Evolutionary conservation across 202 grass and related monocot genomes (phyloP), one percentile per base, ranked within the genome.

Genomic region (Eragrostis tef): DNA sequence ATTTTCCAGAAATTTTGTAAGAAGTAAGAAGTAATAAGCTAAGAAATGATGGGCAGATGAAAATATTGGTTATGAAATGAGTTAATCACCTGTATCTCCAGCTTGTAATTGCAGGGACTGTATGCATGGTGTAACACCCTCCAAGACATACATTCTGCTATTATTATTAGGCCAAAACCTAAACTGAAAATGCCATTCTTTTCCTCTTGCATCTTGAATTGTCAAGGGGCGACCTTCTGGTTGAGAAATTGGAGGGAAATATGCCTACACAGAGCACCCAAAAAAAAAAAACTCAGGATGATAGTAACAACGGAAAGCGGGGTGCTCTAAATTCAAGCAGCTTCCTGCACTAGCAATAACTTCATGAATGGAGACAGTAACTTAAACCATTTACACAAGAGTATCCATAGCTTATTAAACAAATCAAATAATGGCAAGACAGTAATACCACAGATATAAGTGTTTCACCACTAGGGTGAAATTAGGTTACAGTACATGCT

Each of bases 181-280:
- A 81, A 99, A 99, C 74, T 99, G 96, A 81, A 99, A 99, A 81
- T 99, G 96, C 96, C 96, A 99, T 85, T 99, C 93, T 84, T 99
- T 99, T 64, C 96, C 96, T 87, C 94, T 93, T 83, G 96, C 85
- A 52, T 99, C 96, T 95, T 93, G 92, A 89, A 99, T 93, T 86
- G 90, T 99, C 87, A 99, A 86, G 15, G 96, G 96, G 46, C 90
- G 90, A 42, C 96, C 96, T 96, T 99, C 96, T 31, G 96, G 96
- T 89, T 96, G 96, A 83, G 96, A 99, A 88, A 99, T 99, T 20
- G 90, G 96, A 54, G 96, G 96, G 54, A 99, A 96, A 93, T 98
- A 98, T 75, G 92, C 96, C 96, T 98, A 75, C 71, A 93, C 2
- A 85, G 46, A 69, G 14, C 73, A 83, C 48, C n/a, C n/a, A n/a